phyloP scores from a whole-genome alignment of 768 basidiomycete species.

The Leccinum longicurvipes region DNA sequence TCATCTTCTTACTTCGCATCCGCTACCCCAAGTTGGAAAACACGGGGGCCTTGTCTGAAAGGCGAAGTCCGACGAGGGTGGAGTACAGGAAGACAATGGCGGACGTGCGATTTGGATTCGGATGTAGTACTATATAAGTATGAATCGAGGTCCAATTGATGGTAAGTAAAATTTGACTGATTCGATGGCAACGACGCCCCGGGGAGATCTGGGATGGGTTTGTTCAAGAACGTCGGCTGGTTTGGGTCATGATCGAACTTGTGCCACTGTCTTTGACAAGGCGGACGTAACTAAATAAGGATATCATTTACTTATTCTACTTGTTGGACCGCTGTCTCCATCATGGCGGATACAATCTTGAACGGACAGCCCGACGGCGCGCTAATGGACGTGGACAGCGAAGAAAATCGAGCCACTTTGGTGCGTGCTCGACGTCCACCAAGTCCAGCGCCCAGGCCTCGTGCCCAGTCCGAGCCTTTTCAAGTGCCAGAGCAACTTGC shows the following conservation, averaged over 20 bases:
- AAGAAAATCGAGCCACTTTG: constrained; percentile 6
- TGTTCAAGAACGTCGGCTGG: neutral
- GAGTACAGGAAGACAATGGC: no score
- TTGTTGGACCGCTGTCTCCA: neutral
- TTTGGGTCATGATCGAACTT: neutral
- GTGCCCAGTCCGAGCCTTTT: constrained; percentile 34
- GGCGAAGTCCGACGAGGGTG: no score
- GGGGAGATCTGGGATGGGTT: neutral
- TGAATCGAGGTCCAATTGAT: neutral
- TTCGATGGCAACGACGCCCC: neutral
- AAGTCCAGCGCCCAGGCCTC: constrained; percentile 17
- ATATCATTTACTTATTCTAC: neutral
- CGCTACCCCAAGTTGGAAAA: no score
- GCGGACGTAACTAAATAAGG: neutral
- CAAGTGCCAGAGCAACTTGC: constrained; percentile 22
- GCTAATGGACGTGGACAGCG: constrained; percentile 29
- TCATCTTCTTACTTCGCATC: no score
- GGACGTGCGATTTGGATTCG: neutral
- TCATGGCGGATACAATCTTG: constrained; percentile 6
- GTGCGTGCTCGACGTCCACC: constrained; percentile 12
- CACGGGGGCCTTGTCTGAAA: no score
- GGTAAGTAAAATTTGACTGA: neutral
- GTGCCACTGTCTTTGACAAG: neutral
- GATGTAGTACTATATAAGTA: neutral
- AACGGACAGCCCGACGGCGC: constrained; percentile 21